Base-by-base conservation (phyloP, 78 protist genomes). In the Dictyostelium intermedium region DNA sequence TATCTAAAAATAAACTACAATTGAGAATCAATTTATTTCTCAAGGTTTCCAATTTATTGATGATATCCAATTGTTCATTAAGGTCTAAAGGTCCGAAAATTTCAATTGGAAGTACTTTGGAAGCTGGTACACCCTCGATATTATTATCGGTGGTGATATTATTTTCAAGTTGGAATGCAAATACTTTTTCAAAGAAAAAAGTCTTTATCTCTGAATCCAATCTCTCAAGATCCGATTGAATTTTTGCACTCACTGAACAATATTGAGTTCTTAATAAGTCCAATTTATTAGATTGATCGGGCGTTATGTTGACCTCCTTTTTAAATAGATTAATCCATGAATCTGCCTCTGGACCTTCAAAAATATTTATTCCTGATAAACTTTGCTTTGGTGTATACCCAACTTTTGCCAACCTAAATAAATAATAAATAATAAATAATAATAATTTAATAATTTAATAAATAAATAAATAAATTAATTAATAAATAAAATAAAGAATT, bases 381-480 rank as follows among this genome's bases (percentile, higher is more conserved):
- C 18, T 66, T 66, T 30, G 18, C 20, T 78, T 78, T 37, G 93
- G 93, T 3, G 47, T 72, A 18, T 87, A 87, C 1, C 85, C 81
- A 83, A 87, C 69, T 3, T 77, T 27, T 16, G 93, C 85, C 6
- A 87, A 63, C 14, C 34, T 60, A 60, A 23, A 14, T 14, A 50
- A 50, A 50, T 14, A 50, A 50, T 14, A 50, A 45, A 14, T 9
- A 50, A 50, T 14, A 50, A 50, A 50, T 14, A 50, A 50, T n/a
- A 50, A 50, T 50, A 16, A 14, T 14, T 50, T 14, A 16, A 50
- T 50, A 50, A 50, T 10, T 45, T 14, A 50, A 50, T 50, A 50
- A 14, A 50, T 10, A 50, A 50, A 50, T 50, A 50, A 50, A 50
- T 50, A 50, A 50, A 39, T n/a, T n/a, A 10, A 9, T 9, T 45